Evolutionary conservation across 208 protist genomes (phyloP).

Genomic region (Trypanosomatidae sp.): DNA sequence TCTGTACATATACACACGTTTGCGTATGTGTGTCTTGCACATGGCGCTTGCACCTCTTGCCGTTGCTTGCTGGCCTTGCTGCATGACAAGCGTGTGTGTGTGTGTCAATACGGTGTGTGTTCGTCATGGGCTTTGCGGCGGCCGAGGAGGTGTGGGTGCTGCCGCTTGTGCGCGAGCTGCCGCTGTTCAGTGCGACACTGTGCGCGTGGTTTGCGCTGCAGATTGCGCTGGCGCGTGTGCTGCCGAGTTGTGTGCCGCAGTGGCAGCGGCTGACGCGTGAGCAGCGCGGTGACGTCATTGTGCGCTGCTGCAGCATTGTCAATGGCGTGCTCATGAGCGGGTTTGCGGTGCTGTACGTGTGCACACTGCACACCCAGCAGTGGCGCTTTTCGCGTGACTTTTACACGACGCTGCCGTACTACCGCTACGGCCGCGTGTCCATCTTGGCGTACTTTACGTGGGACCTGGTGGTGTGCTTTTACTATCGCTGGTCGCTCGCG

Average conservation of each 20-base stretch:
- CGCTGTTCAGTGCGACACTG: constrained; percentile 35
- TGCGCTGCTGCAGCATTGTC: constrained; percentile 41
- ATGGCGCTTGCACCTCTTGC: neutral
- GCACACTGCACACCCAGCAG: constrained; percentile 12
- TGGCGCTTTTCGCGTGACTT: constrained; percentile 14
- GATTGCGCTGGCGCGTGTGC: constrained; percentile 8
- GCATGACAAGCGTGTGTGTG: neutral
- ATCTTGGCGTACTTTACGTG: constrained; percentile 71
- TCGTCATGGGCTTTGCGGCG: constrained; percentile 30
- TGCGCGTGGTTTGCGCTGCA: constrained; percentile 46
- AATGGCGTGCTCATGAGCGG: constrained; percentile 63
- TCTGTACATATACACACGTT: too few species aligned
- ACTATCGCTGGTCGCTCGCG: constrained; percentile 37
- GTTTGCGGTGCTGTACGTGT: constrained; percentile 41
- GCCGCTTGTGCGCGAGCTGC: constrained; percentile 34
- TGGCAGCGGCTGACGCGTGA: constrained; percentile 14
- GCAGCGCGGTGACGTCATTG: constrained; percentile 39
- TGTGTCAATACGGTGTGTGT: neutral
- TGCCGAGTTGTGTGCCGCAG: constrained; percentile 15
- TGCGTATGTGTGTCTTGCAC: too few species aligned
- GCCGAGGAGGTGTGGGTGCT: constrained; percentile 48
- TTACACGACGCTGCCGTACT: constrained; percentile 30
- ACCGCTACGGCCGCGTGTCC: constrained; percentile 46
- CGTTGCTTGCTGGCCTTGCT: neutral
- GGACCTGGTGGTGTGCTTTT: constrained; percentile 69